A percentile compares a stretch with the other conserved stretches of the same genome.
Evolutionary conservation across 306 rosid genomes (phyloP).

Genomic region (Prosopis cineraria): DNA sequence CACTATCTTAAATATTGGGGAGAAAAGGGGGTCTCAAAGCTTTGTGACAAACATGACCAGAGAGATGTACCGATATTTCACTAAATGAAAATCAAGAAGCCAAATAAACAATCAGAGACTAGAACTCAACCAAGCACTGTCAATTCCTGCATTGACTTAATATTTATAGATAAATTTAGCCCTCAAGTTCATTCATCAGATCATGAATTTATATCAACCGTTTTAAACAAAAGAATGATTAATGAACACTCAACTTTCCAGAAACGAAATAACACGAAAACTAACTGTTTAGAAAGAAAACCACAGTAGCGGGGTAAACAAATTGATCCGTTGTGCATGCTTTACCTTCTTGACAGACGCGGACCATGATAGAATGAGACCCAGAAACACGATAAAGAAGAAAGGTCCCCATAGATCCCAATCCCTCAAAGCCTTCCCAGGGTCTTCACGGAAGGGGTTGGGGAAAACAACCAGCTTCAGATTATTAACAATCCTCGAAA

Average conservation of each 20-base stretch:
- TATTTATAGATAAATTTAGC: not conserved
- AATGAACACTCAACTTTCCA: not conserved
- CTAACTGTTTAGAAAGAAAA: not conserved
- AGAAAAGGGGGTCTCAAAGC: not conserved
- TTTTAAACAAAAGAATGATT: not conserved
- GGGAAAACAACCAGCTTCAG: slow-evolving; percentile 97
- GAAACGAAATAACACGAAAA: not conserved
- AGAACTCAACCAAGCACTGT: not conserved
- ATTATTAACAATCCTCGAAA: slow-evolving; percentile 90
- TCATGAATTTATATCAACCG: not conserved
- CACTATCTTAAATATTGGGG: not conserved
- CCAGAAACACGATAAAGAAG: slow-evolving; percentile 94
- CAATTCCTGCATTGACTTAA: not conserved
- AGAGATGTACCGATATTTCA: too few relatives aligned
- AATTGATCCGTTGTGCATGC: not conserved
- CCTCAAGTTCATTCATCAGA: not conserved
- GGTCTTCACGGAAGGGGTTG: slow-evolving; percentile 92
- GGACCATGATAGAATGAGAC: slow-evolving; percentile 92
- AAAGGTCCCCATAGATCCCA: slow-evolving; percentile 99
- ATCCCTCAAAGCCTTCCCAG: slow-evolving; percentile 93
- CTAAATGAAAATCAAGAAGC: not conserved
- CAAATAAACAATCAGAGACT: not conserved
- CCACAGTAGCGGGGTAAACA: not conserved
- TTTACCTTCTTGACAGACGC: slow-evolving; percentile 96
- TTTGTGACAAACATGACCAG: not conserved